Evolutionary conservation across 768 basidiomycete species (phyloP), one percentile per base, ranked within the genome.

Genomic region (Baorangia bicolor): DNA sequence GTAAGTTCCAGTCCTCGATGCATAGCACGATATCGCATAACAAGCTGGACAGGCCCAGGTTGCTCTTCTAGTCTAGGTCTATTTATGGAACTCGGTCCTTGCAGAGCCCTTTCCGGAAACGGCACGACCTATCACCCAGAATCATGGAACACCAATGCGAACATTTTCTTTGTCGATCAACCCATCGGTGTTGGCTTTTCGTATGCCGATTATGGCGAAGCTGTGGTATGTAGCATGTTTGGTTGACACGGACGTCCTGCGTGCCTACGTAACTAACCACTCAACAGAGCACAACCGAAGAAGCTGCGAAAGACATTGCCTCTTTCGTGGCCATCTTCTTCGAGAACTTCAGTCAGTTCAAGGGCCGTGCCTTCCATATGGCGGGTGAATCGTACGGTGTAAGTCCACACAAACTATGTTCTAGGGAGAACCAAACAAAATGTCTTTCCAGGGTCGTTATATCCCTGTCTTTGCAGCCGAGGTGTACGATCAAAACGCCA

Each of bases 41-140:
- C 39, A 14, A 18, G 14, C 37, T n/a, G 33, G 34, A 38, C 34
- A 72, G 72, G 71, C 13, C 83, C 83, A 20, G 82, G 82, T 31
- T 77, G 77, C 61, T 81, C 81, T 4, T 79, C 79, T 38, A 81
- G 81, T 73, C 73, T 86, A 1, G 89, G 87, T 4, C 74, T 90
- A 13, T 78, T 90, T 57, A 87, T 88, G 78, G 90, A 90, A 68
- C 73, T 79, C 61, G 90, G 90, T 20, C 90, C 90, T 1, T 93
- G 91, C 67, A 78, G 82, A 39, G 78, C 90, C 16, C 72, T 76
- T 11, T 75, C 77, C 20, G 71, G 73, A 41, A 77, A 84, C 33
- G 78, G 77, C 27, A 76, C 85, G 1, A 76, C 72, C 2, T 81
- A 76, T 64, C 80, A 86, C 56, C 79, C 81, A 0, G 78, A 86